A percentile compares a stretch with the other conserved stretches of the same genome.
Evolutionary conservation across 2,329 filamentous ascomycete genomes (phyloP).

Genomic region (Cladorrhinum sp.): DNA sequence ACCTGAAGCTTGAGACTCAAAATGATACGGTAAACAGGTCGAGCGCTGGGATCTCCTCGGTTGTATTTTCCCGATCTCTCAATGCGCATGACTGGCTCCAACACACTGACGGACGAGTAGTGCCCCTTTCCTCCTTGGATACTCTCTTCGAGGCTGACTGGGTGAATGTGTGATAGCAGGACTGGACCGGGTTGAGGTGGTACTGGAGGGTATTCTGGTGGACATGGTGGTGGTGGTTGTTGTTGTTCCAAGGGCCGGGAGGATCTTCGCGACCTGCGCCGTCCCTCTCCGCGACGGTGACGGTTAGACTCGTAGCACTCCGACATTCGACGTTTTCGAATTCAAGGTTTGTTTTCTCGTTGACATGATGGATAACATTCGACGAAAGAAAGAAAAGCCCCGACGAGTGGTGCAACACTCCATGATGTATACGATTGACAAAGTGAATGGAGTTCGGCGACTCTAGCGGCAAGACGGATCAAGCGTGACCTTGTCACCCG

Average conservation of each 20-base stretch:
- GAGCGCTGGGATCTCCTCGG: not conserved
- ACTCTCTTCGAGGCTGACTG: conserved; percentile 24
- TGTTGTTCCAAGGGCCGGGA: not conserved
- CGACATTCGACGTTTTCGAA: conserved; percentile 1
- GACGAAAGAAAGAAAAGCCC: too few species aligned
- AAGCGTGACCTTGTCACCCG: too few species aligned
- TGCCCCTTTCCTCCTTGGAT: conserved; percentile 24
- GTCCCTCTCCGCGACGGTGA: not conserved
- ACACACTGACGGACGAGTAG: conserved; percentile 24
- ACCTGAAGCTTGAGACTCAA: conserved; percentile 25
- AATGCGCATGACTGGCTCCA: conserved; percentile 27
- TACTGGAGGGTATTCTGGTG: not conserved
- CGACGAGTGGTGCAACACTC: too few species aligned
- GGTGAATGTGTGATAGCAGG: conserved; percentile 24
- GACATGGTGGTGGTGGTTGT: not conserved
- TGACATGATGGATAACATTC: too few species aligned
- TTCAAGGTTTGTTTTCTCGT: not conserved
- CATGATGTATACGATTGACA: too few species aligned
- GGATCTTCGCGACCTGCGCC: not conserved
- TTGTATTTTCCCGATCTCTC: conserved; percentile 18
- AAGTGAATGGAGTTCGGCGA: too few species aligned
- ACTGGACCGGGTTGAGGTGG: not conserved
- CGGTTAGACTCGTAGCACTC: conserved; percentile 2
- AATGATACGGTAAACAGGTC: conserved; percentile 24
- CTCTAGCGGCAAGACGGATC: too few species aligned